phyloP scores from a whole-genome alignment of 2,329 filamentous ascomycete genomes.

The Sarocladium strictum region DNA sequence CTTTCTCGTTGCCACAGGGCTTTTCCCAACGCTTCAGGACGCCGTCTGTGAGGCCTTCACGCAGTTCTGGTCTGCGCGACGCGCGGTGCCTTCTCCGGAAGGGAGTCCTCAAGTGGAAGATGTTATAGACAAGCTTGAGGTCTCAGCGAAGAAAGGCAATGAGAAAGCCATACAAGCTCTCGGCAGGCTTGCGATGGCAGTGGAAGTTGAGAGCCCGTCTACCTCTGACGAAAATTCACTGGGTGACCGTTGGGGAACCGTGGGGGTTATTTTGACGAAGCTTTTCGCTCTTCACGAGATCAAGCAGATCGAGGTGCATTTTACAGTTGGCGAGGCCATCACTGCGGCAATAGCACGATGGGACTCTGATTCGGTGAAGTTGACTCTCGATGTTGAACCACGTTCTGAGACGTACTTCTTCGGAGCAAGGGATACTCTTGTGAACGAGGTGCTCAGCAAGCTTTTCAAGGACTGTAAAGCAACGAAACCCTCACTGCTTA shows the following conservation, averaged over 20 bases:
- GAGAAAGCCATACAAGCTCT: conserved; percentile 77
- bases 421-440: conserved; percentile 33
- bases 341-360: conserved; percentile 73
- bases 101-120: conserved; percentile 27
- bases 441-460: conserved; percentile 59
- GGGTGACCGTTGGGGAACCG: not conserved
- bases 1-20: conserved; percentile 24
- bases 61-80: conserved; percentile 40
- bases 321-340: conserved; percentile 83
- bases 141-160: conserved; percentile 70
- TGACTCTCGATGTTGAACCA: conserved; percentile 69
- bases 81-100: conserved; percentile 28
- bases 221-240: not conserved
- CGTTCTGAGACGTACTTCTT: conserved; percentile 21
- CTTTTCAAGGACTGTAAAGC: conserved; percentile 72
- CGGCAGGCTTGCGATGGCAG: conserved; percentile 62
- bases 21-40: conserved; percentile 33
- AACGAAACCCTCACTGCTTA: conserved; percentile 82
- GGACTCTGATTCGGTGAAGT: conserved; percentile 72
- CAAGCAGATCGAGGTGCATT: conserved; percentile 81
- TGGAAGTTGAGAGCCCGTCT: conserved; percentile 21
- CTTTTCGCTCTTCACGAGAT: conserved; percentile 77
- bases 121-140: conserved; percentile 57
- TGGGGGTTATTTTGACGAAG: not conserved
- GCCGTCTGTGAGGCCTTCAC: conserved; percentile 37